phyloP scores from a whole-genome alignment of 2,329 filamentous ascomycete species.

The Phaeosphaeriaceae sp. region DNA sequence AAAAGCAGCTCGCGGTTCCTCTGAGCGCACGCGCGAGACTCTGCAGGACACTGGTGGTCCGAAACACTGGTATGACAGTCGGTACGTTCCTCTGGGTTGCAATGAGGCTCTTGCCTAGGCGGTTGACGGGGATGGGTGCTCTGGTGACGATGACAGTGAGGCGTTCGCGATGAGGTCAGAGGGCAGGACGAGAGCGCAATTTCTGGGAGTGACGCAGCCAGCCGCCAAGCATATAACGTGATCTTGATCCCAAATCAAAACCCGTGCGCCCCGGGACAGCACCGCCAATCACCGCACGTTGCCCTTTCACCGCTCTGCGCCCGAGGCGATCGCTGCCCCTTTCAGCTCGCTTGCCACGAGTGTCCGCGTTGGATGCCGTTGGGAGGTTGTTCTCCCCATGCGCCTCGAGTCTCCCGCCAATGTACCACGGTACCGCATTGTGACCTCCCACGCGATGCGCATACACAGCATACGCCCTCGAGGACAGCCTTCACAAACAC shows the following conservation, averaged over 20 bases:
- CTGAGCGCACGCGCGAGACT: conserved; percentile 16
- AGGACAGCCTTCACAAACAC: background rate
- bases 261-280: background rate
- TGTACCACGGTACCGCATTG: background rate
- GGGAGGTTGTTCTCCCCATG: background rate
- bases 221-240: conserved; percentile 39
- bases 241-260: conserved; percentile 29
- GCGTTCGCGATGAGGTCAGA: conserved; percentile 47
- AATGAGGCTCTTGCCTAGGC: conserved; percentile 37
- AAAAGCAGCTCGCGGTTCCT: conserved; percentile 18
- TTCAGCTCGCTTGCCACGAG: conserved; percentile 30
- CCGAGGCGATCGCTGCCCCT: conserved; percentile 25
- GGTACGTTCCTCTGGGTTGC: conserved; percentile 19
- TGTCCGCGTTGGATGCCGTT: conserved; percentile 13
- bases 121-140: conserved; percentile 33
- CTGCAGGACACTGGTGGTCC: conserved; percentile 8
- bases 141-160: conserved; percentile 42
- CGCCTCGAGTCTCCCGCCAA: background rate
- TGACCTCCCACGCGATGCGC: background rate
- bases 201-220: conserved; percentile 41
- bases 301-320: conserved; percentile 15
- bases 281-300: conserved; percentile 16
- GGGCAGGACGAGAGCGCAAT: conserved; percentile 41
- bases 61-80: background rate
- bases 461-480: background rate